These are phyloP conservation scores for Puccinia triticina DNA, from an alignment of 1,284 basidiomycete species.

Conservation along the genomic window DNA sequence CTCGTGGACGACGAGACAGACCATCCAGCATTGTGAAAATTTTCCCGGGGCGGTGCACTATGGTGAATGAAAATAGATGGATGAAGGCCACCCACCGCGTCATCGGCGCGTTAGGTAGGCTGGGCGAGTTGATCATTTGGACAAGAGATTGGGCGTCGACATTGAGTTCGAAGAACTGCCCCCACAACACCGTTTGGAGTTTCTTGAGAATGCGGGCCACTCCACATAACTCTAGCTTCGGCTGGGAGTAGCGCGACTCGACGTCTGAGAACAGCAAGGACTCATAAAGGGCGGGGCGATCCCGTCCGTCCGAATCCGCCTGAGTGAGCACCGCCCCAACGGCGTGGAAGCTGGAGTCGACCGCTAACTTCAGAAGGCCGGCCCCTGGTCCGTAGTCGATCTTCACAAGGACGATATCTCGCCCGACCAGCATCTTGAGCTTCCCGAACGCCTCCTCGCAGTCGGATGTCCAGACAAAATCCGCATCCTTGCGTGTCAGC, in stretches of 20 bases:
- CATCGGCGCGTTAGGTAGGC: constrained; percentile 15
- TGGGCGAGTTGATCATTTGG: constrained; percentile 11
- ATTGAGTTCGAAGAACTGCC: background rate
- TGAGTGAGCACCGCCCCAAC: constrained; percentile 16
- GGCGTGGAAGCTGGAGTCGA: constrained; percentile 32
- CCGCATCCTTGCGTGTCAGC: background rate
- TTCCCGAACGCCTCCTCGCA: constrained; percentile 10
- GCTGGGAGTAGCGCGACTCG: no score
- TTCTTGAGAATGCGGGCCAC: no score
- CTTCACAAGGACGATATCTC: constrained; percentile 1
- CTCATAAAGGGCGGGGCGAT: no score
- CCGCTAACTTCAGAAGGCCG: background rate
- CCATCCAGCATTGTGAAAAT: constrained; percentile 9
- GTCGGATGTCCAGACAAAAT: constrained; percentile 14
- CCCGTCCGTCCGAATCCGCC: no score
- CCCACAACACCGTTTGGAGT: background rate
- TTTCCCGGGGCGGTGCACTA: background rate
- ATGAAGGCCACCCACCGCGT: no score
- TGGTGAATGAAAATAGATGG: no score
- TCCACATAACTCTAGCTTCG: no score
- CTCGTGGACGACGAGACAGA: background rate
- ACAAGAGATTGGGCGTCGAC: constrained; percentile 17
- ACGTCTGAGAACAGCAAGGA: no score
- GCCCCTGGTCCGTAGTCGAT: background rate
- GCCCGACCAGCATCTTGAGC: constrained; percentile 18